These are phyloP conservation scores for Penicillium macrosclerotiorum DNA, from an alignment of 495 filamentous ascomycete species.

Conservation along the genomic window DNA sequence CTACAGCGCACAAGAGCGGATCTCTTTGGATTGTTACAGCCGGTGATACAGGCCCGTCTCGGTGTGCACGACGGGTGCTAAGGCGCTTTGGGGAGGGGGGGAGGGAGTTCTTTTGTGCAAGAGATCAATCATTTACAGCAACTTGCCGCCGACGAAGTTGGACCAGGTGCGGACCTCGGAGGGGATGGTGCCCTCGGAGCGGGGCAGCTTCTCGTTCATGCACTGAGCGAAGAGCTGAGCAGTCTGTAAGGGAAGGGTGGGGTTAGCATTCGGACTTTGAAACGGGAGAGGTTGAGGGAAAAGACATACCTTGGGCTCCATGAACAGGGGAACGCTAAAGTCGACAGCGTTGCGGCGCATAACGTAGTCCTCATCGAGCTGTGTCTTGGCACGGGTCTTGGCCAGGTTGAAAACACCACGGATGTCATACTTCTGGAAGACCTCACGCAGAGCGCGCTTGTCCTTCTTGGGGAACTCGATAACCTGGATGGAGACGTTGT, in stretches of 20 bases:
- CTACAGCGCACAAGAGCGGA: constrained; percentile 10
- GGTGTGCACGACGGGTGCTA: constrained; percentile 7
- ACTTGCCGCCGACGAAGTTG: constrained; percentile 89
- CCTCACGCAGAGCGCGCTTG: constrained; percentile 90
- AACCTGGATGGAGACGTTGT: constrained; percentile 71
- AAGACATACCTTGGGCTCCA: constrained; percentile 90
- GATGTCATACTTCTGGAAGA: constrained; percentile 97
- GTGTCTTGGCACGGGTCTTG: constrained; percentile 74
- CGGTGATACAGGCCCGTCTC: not conserved
- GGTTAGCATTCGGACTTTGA: not conserved
- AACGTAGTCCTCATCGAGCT: constrained; percentile 92
- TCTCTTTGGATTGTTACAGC: not conserved
- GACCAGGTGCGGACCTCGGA: constrained; percentile 91
- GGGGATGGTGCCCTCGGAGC: constrained; percentile 76
- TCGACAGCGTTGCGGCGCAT: constrained; percentile 98
- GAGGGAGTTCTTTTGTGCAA: constrained; percentile 25
- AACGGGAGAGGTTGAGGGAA: not conserved
- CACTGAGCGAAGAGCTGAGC: constrained; percentile 92
- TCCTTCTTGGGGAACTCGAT: constrained; percentile 97
- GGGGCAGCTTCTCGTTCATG: constrained; percentile 92
- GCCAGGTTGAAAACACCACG: constrained; percentile 95
- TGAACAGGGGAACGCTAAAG: constrained; percentile 96
- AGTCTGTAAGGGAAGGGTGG: constrained; percentile 60
- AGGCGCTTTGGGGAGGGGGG: not conserved
- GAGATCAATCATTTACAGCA: constrained; percentile 58